phyloP scores from a whole-genome alignment of 2,329 filamentous ascomycete species.

The Cladosporium sp. region DNA sequence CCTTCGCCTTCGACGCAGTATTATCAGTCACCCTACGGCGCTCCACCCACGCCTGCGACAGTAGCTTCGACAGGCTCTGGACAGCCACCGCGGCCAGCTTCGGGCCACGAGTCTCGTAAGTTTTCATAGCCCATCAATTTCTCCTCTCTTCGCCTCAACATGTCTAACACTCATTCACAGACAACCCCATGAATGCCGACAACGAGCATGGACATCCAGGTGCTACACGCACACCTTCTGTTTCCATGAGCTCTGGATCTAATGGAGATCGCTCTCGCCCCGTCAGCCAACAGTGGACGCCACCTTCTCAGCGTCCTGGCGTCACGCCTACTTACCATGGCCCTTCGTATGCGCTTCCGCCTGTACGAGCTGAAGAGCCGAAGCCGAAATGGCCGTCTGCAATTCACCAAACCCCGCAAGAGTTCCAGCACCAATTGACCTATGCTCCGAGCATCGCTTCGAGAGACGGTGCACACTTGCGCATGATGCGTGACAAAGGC shows the following conservation, averaged over 20 bases:
- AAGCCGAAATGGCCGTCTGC: slow-evolving; percentile 13
- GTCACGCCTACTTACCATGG: slow-evolving; percentile 1
- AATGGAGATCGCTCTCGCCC: slow-evolving; percentile 4
- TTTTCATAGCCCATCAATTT: too few species aligned
- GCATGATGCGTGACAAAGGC: slow-evolving; percentile 29
- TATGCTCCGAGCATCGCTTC: slow-evolving; percentile 23
- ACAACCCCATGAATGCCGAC: neutral
- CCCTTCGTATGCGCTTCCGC: neutral
- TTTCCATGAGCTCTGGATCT: slow-evolving; percentile 20
- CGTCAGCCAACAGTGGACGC: slow-evolving; percentile 30
- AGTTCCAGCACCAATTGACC: slow-evolving; percentile 30
- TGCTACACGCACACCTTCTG: slow-evolving; percentile 21
- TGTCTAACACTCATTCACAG: neutral
- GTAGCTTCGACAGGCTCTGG: slow-evolving; percentile 20
- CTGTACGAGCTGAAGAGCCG: slow-evolving; percentile 12
- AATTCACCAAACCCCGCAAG: slow-evolving; percentile 37
- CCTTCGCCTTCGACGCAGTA: neutral
- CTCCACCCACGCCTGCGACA: slow-evolving; percentile 29
- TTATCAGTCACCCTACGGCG: slow-evolving; percentile 28
- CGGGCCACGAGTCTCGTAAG: slow-evolving; percentile 23
- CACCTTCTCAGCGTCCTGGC: slow-evolving; percentile 26
- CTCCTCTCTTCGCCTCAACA: too few species aligned
- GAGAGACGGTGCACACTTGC: slow-evolving; percentile 28
- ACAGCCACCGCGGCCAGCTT: slow-evolving; percentile 26
- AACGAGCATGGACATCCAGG: slow-evolving; percentile 8